Conservation (phyloP, 176 grass and related monocot genomes). For the Rhipidocladum racemiflorum region DNA sequence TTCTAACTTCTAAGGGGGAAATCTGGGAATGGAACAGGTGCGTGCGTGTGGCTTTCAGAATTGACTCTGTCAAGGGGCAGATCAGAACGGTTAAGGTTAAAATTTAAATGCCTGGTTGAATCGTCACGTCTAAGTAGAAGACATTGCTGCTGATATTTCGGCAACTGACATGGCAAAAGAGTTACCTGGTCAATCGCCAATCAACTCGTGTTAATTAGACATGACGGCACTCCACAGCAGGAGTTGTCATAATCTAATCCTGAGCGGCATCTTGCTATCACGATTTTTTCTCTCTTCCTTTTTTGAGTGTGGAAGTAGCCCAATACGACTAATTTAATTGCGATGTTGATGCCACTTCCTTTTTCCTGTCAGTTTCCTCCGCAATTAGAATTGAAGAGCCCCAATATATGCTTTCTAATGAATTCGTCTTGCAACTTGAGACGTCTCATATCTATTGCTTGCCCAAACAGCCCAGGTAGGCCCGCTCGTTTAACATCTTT, state of each 20-base stretch:
- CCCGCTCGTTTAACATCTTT: neutral
- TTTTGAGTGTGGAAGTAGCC: neutral
- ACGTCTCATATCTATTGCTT: neutral
- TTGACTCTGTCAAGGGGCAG: slow-evolving; percentile 2
- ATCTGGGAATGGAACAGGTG: neutral
- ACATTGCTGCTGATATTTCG: neutral
- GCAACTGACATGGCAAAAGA: neutral
- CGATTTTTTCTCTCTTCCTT: neutral
- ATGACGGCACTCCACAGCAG: neutral
- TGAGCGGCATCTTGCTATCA: neutral
- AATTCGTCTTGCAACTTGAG: neutral
- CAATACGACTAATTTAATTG: neutral
- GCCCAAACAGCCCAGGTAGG: neutral
- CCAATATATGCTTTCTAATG: neutral
- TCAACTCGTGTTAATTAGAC: neutral
- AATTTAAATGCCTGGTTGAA: neutral
- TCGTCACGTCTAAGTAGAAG: neutral
- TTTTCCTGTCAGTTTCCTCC: neutral
- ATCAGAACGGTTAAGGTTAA: neutral
- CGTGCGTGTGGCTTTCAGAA: slow-evolving; percentile 16
- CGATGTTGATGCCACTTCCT: neutral
- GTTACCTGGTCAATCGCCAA: slow-evolving; percentile 13
- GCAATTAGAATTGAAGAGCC: neutral
- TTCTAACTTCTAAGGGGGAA: neutral
- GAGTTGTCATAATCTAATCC: neutral